Evolutionary conservation across 1,284 basidiomycete genomes (phyloP), one percentile per base, ranked within the genome.

Genomic region (Peniophora sp.): DNA sequence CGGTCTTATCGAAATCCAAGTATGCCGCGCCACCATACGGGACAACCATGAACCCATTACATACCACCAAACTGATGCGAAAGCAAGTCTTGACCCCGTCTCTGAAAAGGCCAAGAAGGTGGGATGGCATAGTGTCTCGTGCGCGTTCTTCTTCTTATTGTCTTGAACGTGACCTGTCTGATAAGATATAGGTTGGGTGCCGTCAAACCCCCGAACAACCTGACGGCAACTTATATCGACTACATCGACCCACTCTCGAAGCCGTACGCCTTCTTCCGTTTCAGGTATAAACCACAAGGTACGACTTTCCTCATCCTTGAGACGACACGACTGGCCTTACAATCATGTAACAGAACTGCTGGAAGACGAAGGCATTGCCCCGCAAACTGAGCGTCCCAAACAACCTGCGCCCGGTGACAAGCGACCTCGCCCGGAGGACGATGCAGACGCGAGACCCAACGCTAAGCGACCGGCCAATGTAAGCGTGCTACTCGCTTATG

Each of bases 261-360:
- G 14, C 52, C 52, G 39, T 48, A 47, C 23, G 52, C 49, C 3
- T 23, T 25, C 2, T 53, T 53, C 23, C 38, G 44, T 19, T 53
- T 53, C 27, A 24, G 36, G n/a, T 39, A 53, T 25, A 27, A 39
- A 23, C 49, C 52, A 27, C 20, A 16, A 17, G 48, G 52, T 53
- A 45, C n/a, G 44, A 6, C 23, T 6, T 32, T 9, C 16, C 23
- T 16, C 5, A 9, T 24, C 3, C 22, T 22, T 22, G 12, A 32
- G 5, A 32, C 14, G 16, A 14, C n/a, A 10, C n/a, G 12, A n/a
- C 5, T 22, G 20, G 23, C 10, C 44, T 19, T 19, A 8, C n/a
- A 14, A 23, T 24, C 9, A 12, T 22, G 10, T 19, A 16, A n/a
- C 41, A 45, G 44, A 45, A n/a, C 17, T 45, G 17, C 44, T 45